Evolutionary conservation across 2,329 filamentous ascomycete species (phyloP).

Genomic region (Aspergillus tamarii): DNA sequence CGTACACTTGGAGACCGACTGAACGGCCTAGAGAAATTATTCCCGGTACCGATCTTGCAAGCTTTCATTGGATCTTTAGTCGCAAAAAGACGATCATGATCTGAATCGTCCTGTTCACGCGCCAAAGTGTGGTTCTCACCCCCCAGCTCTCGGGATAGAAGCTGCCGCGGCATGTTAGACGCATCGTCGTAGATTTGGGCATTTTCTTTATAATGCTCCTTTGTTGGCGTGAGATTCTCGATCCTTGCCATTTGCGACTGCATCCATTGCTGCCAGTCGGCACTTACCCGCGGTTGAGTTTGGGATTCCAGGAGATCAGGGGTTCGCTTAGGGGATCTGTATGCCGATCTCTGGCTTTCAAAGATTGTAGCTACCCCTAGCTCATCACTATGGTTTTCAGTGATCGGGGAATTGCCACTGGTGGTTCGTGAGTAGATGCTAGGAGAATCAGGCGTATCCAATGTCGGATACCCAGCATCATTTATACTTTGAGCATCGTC

Average conservation of each 20-base stretch:
- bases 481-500: constrained; percentile 28
- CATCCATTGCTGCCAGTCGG: constrained; percentile 45
- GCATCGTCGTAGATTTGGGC: constrained; percentile 40
- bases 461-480: constrained; percentile 4
- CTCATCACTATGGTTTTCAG: constrained; percentile 12
- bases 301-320: constrained; percentile 6
- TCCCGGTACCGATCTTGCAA: constrained; percentile 21
- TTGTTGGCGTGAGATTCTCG: constrained; percentile 28
- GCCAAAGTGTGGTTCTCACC: neutral
- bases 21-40: constrained; percentile 44
- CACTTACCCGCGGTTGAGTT: constrained; percentile 26
- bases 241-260: constrained; percentile 39
- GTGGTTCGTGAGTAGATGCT: constrained; percentile 50
- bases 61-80: neutral
- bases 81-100: neutral
- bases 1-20: constrained; percentile 36
- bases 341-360: constrained; percentile 31
- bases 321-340: constrained; percentile 34
- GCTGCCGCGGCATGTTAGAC: constrained; percentile 14
- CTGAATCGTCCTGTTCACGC: neutral
- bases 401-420: constrained; percentile 34
- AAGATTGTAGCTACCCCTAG: constrained; percentile 44
- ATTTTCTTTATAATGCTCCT: constrained; percentile 43
- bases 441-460: constrained; percentile 33
- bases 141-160: constrained; percentile 4